phyloP scores from a whole-genome alignment of 345 rosid genomes.

The Hypericum perforatum region DNA sequence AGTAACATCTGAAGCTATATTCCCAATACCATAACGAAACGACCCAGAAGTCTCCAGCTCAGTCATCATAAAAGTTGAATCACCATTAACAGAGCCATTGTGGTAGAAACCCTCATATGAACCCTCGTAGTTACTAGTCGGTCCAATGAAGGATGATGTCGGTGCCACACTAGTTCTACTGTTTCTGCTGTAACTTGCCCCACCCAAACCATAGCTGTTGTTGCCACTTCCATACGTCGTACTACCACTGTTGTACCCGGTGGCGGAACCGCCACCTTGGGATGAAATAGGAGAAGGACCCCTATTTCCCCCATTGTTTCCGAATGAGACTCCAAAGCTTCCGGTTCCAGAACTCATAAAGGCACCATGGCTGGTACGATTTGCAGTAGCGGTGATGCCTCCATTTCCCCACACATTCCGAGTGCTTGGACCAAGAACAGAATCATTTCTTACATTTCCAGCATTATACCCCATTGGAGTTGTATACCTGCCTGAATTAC shows the following conservation, averaged over 20 bases:
- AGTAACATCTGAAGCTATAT: conserved; percentile 37
- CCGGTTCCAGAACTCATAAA: no score
- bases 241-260: conserved; percentile 22
- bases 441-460: no score
- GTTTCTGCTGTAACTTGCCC: conserved; percentile 41
- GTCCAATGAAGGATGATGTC: conserved; percentile 21
- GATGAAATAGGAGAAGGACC: conserved; percentile 30
- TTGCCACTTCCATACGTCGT: conserved; percentile 30
- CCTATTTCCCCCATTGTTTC: conserved; percentile 55
- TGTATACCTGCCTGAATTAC: no score
- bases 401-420: no score
- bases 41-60: conserved; percentile 34
- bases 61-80: conserved; percentile 35
- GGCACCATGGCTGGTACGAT: no score
- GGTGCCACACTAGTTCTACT: conserved; percentile 15
- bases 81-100: conserved; percentile 30
- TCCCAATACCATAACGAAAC: conserved; percentile 43
- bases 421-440: no score
- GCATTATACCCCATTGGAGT: no score
- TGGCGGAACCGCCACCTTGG: conserved; percentile 27
- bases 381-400: no score
- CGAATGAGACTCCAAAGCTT: conserved; percentile 19
- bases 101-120: conserved; percentile 28
- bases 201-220: conserved; percentile 25
- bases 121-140: conserved; percentile 33